Evolutionary conservation across 495 filamentous ascomycete species (phyloP).

Genomic region (Thozetella sp.): DNA sequence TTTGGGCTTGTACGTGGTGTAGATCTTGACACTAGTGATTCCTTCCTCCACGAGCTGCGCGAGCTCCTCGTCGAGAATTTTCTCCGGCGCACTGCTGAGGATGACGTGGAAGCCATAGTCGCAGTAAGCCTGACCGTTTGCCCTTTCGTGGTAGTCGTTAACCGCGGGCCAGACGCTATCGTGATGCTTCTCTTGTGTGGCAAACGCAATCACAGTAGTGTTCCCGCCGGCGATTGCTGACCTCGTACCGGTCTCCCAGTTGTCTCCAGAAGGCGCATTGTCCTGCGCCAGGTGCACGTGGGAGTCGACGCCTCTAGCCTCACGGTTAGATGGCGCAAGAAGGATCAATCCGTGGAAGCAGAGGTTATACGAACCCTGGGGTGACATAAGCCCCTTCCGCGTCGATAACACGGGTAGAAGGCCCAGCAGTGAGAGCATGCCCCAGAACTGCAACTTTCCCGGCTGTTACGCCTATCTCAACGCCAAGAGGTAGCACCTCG

Average conservation of each 20-base stretch:
- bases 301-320: conserved; percentile 34
- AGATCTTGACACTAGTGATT: conserved; percentile 56
- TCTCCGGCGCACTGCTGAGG: conserved; percentile 43
- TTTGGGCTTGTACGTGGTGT: conserved; percentile 59
- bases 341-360: background rate
- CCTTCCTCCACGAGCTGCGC: conserved; percentile 40
- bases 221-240: conserved; percentile 58
- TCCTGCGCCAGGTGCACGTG: conserved; percentile 46
- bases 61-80: conserved; percentile 39
- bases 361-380: conserved; percentile 19
- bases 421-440: conserved; percentile 7
- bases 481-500: conserved; percentile 13
- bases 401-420: conserved; percentile 16
- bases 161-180: conserved; percentile 44
- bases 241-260: conserved; percentile 42
- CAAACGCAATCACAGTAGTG: conserved; percentile 59
- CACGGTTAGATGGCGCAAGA: background rate
- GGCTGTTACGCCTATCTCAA: conserved; percentile 20
- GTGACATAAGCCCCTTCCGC: conserved; percentile 33
- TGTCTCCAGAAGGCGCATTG: conserved; percentile 30
- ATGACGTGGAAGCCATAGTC: conserved; percentile 61
- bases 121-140: conserved; percentile 42
- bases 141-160: conserved; percentile 40
- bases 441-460: conserved; percentile 20
- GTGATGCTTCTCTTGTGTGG: conserved; percentile 45